A percentile compares a stretch with the other conserved stretches of the same genome.
These are phyloP conservation scores for Albatrellus ellisii DNA, from an alignment of 768 basidiomycete species.

Conservation along the genomic window DNA sequence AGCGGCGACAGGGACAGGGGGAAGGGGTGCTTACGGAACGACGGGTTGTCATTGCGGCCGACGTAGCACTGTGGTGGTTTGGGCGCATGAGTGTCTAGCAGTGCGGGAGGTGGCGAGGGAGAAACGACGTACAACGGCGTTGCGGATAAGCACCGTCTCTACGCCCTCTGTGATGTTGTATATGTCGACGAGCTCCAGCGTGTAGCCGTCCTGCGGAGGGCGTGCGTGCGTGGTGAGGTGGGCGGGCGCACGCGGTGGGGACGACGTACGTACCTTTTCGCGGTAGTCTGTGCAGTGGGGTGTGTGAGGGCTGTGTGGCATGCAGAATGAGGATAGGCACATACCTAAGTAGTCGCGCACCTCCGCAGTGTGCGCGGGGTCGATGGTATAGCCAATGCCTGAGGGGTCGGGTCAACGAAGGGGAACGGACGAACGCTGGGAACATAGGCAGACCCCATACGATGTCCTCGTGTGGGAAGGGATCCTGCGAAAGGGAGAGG, in stretches of 20 bases:
- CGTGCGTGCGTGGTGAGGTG: neutral
- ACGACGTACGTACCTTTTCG: constrained; percentile 47
- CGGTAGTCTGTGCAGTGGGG: constrained; percentile 40
- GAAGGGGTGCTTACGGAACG: constrained; percentile 48
- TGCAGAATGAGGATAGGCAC: neutral
- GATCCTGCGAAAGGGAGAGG: constrained; percentile 38
- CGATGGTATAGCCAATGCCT: constrained; percentile 85
- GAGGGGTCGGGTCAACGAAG: neutral
- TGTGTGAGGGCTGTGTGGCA: neutral
- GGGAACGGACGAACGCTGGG: neutral
- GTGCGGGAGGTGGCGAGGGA: constrained; percentile 2
- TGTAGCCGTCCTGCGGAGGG: constrained; percentile 70
- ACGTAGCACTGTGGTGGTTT: constrained; percentile 73
- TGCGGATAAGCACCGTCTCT: constrained; percentile 42
- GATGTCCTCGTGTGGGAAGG: constrained; percentile 57
- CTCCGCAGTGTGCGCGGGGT: constrained; percentile 57
- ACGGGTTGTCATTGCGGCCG: constrained; percentile 76
- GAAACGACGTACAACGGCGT: constrained; percentile 33
- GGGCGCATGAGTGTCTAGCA: neutral
- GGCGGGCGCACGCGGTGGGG: neutral
- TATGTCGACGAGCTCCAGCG: constrained; percentile 65
- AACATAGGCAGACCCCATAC: constrained; percentile 60
- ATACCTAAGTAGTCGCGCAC: constrained; percentile 77
- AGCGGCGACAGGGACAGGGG: neutral
- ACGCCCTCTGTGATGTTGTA: constrained; percentile 41